Evolutionary conservation across 2,329 filamentous ascomycete species (phyloP), one percentile per base, ranked within the genome.

Genomic region (Talaromyces sp.): DNA sequence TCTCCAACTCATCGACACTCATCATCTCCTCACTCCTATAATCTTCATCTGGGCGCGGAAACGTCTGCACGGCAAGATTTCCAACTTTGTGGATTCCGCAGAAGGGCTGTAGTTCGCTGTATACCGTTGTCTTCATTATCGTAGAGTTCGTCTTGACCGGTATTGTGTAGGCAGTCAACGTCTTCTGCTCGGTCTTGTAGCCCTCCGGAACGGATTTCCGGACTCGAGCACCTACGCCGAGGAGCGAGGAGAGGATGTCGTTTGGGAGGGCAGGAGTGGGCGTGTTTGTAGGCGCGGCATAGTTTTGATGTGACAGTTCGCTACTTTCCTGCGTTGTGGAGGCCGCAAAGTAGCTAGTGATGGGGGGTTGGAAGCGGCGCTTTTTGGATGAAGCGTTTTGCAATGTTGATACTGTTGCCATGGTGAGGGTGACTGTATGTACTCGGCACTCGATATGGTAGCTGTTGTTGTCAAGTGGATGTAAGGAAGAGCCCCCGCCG

Each of bases 181-280:
- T 78, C 69, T 72, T 71, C 51, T 67, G 70, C 61, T 72, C 72
- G 34, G 91, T 96, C 81, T 96, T 96, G 84, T 97, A 97, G 67
- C 94, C 94, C 76, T 97, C 93, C 0, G 92, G 90, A 7, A 98
- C 91, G 11, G 91, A 91, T 81, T 98, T 98, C 75, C 94, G 90
- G 60, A 98, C 86, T 27, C 94, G 89, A 93, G 97, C 97, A 72
- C 94, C 94, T 69, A 98, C 94, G 72, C 86, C 91, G 49, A 97
- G 83, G n/a, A 98, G 88, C 68, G 91, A 91, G 40, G 93, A 85
- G 78, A 97, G 92, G 36, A 96, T 84, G 7, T 83, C 83, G 27
- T 84, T 78, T 1, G 91, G 88, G 15, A 93, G 82, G 3, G 76
- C 71, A 3, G 87, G 86, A 17, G 81, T 78, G 10, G 70, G 76